Evolutionary conservation across 2,329 filamentous ascomycete species (phyloP).

Genomic region (Microcyclospora tardicrescens): DNA sequence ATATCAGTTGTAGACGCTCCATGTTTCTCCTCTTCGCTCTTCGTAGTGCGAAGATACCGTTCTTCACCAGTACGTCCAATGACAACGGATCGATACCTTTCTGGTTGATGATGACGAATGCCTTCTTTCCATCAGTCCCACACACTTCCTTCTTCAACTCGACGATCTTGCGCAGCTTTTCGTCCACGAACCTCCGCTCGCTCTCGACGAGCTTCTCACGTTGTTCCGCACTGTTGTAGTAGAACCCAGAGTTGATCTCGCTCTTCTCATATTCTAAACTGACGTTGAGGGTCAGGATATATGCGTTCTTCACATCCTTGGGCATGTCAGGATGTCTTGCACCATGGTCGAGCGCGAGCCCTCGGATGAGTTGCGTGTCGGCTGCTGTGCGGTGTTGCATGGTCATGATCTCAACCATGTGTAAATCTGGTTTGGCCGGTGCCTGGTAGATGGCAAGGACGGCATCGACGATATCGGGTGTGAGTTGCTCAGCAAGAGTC

Average conservation of each 20-base stretch:
- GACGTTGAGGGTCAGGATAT: slow-evolving; percentile 89
- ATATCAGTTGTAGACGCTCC: slow-evolving; percentile 92
- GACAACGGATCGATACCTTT: slow-evolving; percentile 97
- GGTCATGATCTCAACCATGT: slow-evolving; percentile 99
- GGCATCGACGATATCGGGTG: slow-evolving; percentile 88
- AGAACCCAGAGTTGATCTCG: slow-evolving; percentile 98
- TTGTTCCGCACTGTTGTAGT: slow-evolving; percentile 94
- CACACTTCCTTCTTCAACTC: slow-evolving; percentile 97
- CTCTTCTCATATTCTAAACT: slow-evolving; percentile 98
- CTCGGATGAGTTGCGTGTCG: slow-evolving; percentile 90
- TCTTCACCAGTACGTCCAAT: slow-evolving; percentile 92
- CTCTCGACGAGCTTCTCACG: slow-evolving; percentile 96
- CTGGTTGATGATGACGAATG: slow-evolving; percentile 96
- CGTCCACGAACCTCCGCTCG: slow-evolving; percentile 87
- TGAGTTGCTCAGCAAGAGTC: slow-evolving; percentile 78
- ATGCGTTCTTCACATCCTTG: slow-evolving; percentile 88
- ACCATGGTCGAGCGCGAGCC: slow-evolving; percentile 86
- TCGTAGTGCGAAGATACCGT: slow-evolving; percentile 87
- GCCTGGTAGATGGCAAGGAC: slow-evolving; percentile 87
- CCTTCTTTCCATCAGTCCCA: slow-evolving; percentile 82
- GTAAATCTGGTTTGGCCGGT: slow-evolving; percentile 83
- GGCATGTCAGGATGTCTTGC: slow-evolving; percentile 97
- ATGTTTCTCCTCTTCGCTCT: slow-evolving; percentile 97
- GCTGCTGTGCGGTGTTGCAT: slow-evolving; percentile 97
- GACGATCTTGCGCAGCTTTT: slow-evolving; percentile 94